phyloP scores from a whole-genome alignment of 768 basidiomycete species.

The Psilocybe tampanensis region DNA sequence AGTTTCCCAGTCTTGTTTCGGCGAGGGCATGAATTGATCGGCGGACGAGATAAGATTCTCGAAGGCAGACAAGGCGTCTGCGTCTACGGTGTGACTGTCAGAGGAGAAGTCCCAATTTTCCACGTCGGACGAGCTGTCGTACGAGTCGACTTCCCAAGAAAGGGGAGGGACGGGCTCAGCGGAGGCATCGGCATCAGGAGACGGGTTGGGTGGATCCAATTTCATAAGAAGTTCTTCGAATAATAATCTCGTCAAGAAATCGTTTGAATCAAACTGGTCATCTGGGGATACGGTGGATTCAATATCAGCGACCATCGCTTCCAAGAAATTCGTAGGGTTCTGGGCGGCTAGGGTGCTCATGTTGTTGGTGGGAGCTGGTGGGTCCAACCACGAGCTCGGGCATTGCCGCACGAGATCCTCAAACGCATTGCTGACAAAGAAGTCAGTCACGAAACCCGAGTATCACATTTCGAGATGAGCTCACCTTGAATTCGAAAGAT shows the following conservation, averaged over 20 bases:
- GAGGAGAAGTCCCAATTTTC: background rate
- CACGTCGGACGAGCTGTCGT: too few relatives aligned
- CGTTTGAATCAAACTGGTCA: background rate
- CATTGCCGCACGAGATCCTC: background rate
- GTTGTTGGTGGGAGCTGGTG: background rate
- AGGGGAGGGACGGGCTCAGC: background rate
- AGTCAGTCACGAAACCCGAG: background rate
- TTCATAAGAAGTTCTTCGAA: background rate
- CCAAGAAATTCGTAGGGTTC: background rate
- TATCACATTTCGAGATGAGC: background rate
- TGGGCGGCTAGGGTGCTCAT: background rate
- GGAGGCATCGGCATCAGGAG: background rate
- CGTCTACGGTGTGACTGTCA: too few relatives aligned
- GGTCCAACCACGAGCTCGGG: too few relatives aligned
- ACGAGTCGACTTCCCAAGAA: too few relatives aligned
- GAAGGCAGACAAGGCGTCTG: background rate
- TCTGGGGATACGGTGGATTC: background rate
- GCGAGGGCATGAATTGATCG: background rate
- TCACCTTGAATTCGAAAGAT: constrained; percentile 4
- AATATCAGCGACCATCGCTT: background rate
- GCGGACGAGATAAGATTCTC: background rate
- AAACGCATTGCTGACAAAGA: background rate
- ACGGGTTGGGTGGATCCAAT: background rate
- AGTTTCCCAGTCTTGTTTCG: background rate
- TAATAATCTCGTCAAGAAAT: background rate